Percentiles rank a stretch among this genome's conserved stretches.
phyloP scores from a whole-genome alignment of 2,329 filamentous ascomycete species.

The Leptosphaerulina australis region DNA sequence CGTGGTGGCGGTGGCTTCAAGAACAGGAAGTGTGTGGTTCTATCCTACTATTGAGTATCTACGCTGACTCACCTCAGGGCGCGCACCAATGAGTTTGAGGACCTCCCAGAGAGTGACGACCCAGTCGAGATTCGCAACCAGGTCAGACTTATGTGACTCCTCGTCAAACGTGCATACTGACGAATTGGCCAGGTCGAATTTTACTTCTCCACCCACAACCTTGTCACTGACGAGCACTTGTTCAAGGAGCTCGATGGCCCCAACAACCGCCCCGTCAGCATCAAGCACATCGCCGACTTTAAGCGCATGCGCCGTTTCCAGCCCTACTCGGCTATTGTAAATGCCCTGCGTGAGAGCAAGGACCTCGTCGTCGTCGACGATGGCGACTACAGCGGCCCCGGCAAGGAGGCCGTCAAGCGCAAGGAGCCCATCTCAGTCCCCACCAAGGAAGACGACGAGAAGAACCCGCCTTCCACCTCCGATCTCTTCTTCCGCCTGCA shows the following conservation, averaged over 20 bases:
- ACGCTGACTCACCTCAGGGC: conserved; percentile 23
- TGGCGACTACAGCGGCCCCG: conserved; percentile 60
- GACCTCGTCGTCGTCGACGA: conserved; percentile 76
- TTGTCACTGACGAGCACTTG: conserved; percentile 86
- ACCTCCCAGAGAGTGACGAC: conserved; percentile 74
- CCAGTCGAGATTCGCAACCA: conserved; percentile 82
- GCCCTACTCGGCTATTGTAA: conserved; percentile 81
- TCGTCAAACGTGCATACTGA: too few relatives aligned
- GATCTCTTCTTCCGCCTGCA: conserved; percentile 59
- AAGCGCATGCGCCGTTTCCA: conserved; percentile 97
- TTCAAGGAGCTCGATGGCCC: conserved; percentile 77
- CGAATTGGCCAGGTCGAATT: conserved; percentile 75
- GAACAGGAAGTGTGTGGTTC: conserved; percentile 24
- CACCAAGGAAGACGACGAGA: conserved; percentile 38
- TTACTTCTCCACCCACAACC: conserved; percentile 92
- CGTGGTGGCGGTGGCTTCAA: conserved; percentile 27
- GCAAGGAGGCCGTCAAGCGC: conserved; percentile 63
- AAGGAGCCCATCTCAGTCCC: conserved; percentile 65
- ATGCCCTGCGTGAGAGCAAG: conserved; percentile 78
- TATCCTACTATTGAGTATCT: not conserved
- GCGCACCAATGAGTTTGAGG: conserved; percentile 41
- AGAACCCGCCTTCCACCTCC: conserved; percentile 26
- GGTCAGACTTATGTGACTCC: conserved; percentile 60
- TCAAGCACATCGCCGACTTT: conserved; percentile 82
- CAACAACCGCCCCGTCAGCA: conserved; percentile 79